Conservation (phyloP, 2,329 filamentous ascomycete genomes). For the Madurella fahalii region DNA sequence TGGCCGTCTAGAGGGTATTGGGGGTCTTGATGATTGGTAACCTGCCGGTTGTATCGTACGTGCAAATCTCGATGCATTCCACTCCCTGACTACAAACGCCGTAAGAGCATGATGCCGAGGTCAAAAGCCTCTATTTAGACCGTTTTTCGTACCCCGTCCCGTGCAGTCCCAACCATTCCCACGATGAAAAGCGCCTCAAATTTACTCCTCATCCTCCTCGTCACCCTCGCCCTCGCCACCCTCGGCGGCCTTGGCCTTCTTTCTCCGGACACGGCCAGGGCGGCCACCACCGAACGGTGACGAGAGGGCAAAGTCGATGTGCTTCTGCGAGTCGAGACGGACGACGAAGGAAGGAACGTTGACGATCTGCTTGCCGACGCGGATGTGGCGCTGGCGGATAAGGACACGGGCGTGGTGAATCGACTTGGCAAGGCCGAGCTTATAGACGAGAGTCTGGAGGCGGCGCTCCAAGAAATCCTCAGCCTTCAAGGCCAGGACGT, state of each 20-base stretch:
- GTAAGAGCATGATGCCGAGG: conserved; percentile 26
- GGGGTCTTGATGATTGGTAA: conserved; percentile 16
- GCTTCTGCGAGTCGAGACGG: conserved; percentile 99
- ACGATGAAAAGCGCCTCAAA: conserved; percentile 16
- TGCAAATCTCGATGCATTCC: conserved; percentile 26
- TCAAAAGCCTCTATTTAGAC: conserved; percentile 23
- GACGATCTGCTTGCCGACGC: conserved; percentile 99
- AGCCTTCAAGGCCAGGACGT: conserved; percentile 97
- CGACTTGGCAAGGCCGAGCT: conserved; percentile 99
- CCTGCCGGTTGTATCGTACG: conserved; percentile 16
- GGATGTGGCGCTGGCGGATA: conserved; percentile 99
- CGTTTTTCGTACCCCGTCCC: conserved; percentile 26
- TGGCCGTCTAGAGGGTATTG: not conserved
- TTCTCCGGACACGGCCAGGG: conserved; percentile 95
- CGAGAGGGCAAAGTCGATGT: conserved; percentile 98
- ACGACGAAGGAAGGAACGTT: conserved; percentile 99
- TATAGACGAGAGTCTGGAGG: conserved; percentile 99
- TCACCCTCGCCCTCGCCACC: conserved; percentile 74
- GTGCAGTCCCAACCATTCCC: conserved; percentile 23
- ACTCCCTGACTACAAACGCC: conserved; percentile 26
- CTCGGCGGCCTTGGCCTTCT: conserved; percentile 98
- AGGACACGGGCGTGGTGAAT: conserved; percentile 99
- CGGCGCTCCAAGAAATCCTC: conserved; percentile 99
- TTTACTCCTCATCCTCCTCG: conserved; percentile 79
- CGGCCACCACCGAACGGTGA: conserved; percentile 97